Percentiles rank a stretch among this genome's conserved stretches.
Conservation (phyloP, 148 eudicot genomes). For the Chenopodium formosanum region DNA sequence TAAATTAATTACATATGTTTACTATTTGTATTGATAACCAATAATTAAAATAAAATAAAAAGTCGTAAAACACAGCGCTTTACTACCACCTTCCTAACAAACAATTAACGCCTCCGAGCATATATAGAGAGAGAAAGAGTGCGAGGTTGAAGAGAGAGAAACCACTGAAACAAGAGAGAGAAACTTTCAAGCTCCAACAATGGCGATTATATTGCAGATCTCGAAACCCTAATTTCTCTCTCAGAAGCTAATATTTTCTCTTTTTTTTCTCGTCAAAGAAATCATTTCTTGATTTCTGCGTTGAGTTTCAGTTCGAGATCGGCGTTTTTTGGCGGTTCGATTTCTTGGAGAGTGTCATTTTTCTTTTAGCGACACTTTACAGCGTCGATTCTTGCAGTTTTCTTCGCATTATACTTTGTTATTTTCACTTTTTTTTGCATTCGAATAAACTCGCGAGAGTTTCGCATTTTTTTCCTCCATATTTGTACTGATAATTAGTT, state of each 20-base stretch:
- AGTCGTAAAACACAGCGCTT: constrained; percentile 7
- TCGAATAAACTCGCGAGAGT: neutral
- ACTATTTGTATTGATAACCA: no score
- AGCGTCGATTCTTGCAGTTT: constrained; percentile 19
- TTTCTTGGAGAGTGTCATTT: constrained; percentile 22
- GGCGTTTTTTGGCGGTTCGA: constrained; percentile 28
- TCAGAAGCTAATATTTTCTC: neutral
- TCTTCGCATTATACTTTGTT: constrained; percentile 8
- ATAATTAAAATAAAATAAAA: no score
- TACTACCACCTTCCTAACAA: constrained; percentile 20
- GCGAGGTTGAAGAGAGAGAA: constrained; percentile 11
- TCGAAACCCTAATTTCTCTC: constrained; percentile 47
- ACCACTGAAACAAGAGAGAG: constrained; percentile 7
- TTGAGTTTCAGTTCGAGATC: constrained; percentile 31
- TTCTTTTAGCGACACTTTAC: neutral
- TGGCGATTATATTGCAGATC: constrained; percentile 48
- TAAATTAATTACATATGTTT: no score
- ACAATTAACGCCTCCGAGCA: constrained; percentile 19
- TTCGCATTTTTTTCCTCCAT: neutral
- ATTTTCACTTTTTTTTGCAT: neutral
- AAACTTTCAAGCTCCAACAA: constrained; percentile 8
- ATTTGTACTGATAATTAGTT: neutral
- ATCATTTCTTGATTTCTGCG: constrained; percentile 22
- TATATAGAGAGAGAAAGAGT: constrained; percentile 24
- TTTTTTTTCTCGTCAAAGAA: neutral